Percentiles rank a stretch among this genome's conserved stretches.
phyloP scores from a whole-genome alignment of 495 filamentous ascomycete species.

The Cenococcum geophilum region DNA sequence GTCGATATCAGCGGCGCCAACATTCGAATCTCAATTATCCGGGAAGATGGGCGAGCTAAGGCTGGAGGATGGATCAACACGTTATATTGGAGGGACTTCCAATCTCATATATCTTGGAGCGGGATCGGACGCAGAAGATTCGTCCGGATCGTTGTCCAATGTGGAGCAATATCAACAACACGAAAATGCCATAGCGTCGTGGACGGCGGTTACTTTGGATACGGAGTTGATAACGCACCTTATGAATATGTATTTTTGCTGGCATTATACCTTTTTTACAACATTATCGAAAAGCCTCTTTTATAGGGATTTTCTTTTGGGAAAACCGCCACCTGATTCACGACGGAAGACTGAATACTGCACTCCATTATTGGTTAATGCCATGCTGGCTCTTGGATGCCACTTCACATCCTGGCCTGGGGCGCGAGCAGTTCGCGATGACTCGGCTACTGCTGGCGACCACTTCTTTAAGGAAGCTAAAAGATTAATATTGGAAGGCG shows the following conservation, averaged over 20 bases:
- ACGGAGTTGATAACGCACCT: constrained; percentile 75
- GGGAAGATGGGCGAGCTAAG: constrained; percentile 89
- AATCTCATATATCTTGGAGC: constrained; percentile 74
- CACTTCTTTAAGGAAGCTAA: constrained; percentile 98
- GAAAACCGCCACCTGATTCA: constrained; percentile 46
- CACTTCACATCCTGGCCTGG: constrained; percentile 80
- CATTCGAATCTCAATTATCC: constrained; percentile 80
- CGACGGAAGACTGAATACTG: constrained; percentile 62
- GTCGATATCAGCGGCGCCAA: constrained; percentile 40
- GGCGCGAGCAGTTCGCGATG: constrained; percentile 60
- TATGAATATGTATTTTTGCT: constrained; percentile 95
- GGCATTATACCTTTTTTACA: constrained; percentile 97
- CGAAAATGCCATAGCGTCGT: constrained; percentile 66
- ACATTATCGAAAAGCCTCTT: constrained; percentile 87
- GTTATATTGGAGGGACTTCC: constrained; percentile 91
- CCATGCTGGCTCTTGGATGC: constrained; percentile 92
- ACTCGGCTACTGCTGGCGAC: constrained; percentile 84
- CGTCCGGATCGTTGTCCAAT: constrained; percentile 1
- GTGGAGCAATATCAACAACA: constrained; percentile 47
- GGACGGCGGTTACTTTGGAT: constrained; percentile 83
- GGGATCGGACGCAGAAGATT: constrained; percentile 40
- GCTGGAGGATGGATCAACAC: constrained; percentile 81
- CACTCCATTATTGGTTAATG: constrained; percentile 83
- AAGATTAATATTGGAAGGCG: constrained; percentile 78
- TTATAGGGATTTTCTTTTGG: constrained; percentile 73